Evolutionary conservation across 768 basidiomycete species (phyloP).

Genomic region (Auriculariales sp.): DNA sequence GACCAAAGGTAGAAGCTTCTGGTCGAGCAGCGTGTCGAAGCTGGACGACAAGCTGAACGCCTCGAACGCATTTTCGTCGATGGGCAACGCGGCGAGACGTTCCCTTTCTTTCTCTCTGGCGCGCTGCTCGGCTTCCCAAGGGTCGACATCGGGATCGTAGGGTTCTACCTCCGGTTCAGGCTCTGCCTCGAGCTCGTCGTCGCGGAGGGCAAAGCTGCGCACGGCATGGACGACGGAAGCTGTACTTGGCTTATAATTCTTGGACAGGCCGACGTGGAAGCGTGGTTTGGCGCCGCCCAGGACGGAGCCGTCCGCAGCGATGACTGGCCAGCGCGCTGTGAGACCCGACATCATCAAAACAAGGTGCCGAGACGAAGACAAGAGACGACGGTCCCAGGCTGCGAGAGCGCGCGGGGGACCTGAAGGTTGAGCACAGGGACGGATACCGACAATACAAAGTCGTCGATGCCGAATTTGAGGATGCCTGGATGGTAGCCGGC

Average conservation of each 20-base stretch:
- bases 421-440: slow-evolving; percentile 37
- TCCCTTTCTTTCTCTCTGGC: slow-evolving; percentile 14
- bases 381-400: slow-evolving; percentile 57
- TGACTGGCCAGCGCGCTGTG: slow-evolving; percentile 36
- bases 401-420: slow-evolving; percentile 51
- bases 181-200: slow-evolving; percentile 13
- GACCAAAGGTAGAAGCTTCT: slow-evolving; percentile 38
- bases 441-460: slow-evolving; percentile 41
- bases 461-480: slow-evolving; percentile 33
- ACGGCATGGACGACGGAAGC: slow-evolving; percentile 33
- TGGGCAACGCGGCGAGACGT: slow-evolving; percentile 3
- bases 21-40: slow-evolving; percentile 45
- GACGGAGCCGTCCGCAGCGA: slow-evolving; percentile 29
- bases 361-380: slow-evolving; percentile 41
- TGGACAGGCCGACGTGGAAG: slow-evolving; percentile 51
- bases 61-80: slow-evolving; percentile 23
- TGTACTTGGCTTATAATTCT: slow-evolving; percentile 42
- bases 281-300: slow-evolving; percentile 19
- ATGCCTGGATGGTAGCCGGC: slow-evolving; percentile 46
- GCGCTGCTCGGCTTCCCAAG: slow-evolving; percentile 19
- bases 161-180: slow-evolving; percentile 6
- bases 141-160: slow-evolving; percentile 19
- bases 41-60: slow-evolving; percentile 50
- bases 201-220: slow-evolving; percentile 31
- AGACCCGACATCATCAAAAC: slow-evolving; percentile 51